Evolutionary conservation across 352 stramenopile genomes (phyloP), one percentile per base, ranked within the genome.

Genomic region (Phytopythium aichiense): DNA sequence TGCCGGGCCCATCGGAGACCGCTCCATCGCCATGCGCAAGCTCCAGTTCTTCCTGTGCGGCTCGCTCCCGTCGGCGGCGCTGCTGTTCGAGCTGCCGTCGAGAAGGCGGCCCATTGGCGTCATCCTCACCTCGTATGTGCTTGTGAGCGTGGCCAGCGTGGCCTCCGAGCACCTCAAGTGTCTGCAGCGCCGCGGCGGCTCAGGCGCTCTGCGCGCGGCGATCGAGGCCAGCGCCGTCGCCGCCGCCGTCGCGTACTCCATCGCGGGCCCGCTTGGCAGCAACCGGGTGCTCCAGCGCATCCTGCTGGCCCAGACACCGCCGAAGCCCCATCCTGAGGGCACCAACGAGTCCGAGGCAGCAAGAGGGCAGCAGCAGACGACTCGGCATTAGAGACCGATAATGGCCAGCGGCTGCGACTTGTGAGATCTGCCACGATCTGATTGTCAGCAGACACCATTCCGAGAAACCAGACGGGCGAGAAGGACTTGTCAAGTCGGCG

Each of bases 41-140:
- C 15, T 81, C 33, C 80, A 89, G 67, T 85, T 81, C 56, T 64
- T 74, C 4, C 16, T 87, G 23, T 75, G 74, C 31, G 80, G 80
- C 7, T 69, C 76, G 42, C 54, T 89, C 16, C 74, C 77, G 1
- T 73, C 76, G 20, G 50, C 75, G 9, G 69, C 80, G 43, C 69
- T 89, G 38, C 69, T 88, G 45, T 80, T 83, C 45, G 80, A 89
- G 61, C 72, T 73, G 5, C 68, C 69, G 2, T 79, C 73, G 11
- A 65, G 80, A 22, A 63, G 78, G 22, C 68, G 70, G 2, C 77
- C 76, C 1, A 84, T 88, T 50, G 77, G 74, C 18, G 69, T 89
- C 9, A 85, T 89, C 62, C 76, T 89, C 48, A 70, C 71, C 22
- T 85, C 80, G 38, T 89, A 89, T 42, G 69, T 69, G 61, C 77